Evolutionary conservation across 108 stramenopile species (phyloP).

Genomic region (Nitzschia sp.): DNA sequence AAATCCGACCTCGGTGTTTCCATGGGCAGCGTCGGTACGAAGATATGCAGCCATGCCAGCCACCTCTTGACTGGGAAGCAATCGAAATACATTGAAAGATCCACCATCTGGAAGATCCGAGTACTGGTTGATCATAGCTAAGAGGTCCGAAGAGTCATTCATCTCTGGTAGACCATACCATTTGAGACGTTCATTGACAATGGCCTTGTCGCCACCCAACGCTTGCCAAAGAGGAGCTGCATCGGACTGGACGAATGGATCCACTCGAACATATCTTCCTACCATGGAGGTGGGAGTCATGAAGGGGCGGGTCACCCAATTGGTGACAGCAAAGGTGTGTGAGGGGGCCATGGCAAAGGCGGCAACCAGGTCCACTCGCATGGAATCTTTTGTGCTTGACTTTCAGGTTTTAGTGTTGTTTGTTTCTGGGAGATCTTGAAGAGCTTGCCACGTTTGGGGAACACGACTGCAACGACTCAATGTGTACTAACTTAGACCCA

Average conservation of each 20-base stretch:
- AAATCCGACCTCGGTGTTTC: conserved; percentile 7
- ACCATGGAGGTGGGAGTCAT: not conserved
- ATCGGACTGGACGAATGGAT: conserved; percentile 5
- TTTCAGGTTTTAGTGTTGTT: too few relatives aligned
- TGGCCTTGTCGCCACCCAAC: conserved; percentile 9
- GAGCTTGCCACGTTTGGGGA: too few relatives aligned
- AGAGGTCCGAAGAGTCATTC: not conserved
- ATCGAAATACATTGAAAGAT: conserved; percentile 1
- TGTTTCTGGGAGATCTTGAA: too few relatives aligned
- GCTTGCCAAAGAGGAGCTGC: conserved; percentile 6
- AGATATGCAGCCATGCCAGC: conserved; percentile 13
- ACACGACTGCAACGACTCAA: too few relatives aligned
- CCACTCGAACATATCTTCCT: conserved; percentile 10
- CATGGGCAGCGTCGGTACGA: conserved; percentile 1
- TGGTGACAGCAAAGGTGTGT: not conserved
- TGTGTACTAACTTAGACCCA: too few relatives aligned
- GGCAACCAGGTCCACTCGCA: too few relatives aligned
- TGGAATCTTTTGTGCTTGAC: too few relatives aligned
- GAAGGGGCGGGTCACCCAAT: not conserved
- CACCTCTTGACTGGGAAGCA: conserved; percentile 3
- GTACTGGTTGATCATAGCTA: not conserved
- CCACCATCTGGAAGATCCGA: not conserved
- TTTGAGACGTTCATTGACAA: conserved; percentile 14
- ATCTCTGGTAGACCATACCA: conserved; percentile 16
- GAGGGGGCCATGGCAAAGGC: too few relatives aligned